Conservation (phyloP, 345 rosid genomes). For the Syzygium aromaticum region DNA sequence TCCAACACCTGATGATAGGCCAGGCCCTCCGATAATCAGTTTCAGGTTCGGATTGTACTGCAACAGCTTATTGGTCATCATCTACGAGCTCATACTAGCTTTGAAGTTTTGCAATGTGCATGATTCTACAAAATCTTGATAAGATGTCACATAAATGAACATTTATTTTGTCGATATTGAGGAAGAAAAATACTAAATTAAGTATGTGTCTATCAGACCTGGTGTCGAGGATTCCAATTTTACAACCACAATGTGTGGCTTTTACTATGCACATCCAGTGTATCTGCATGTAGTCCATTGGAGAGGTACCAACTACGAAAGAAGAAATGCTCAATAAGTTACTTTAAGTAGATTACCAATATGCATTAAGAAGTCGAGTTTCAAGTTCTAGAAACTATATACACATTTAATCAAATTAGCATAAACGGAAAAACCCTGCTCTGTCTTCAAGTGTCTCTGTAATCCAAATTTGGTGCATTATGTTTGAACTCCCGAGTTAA, state of each 20-base stretch:
- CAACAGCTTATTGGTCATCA: background rate
- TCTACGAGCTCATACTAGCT: background rate
- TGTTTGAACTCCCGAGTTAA: background rate
- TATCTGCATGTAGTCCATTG: background rate
- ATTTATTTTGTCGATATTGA: background rate
- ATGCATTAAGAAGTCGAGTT: background rate
- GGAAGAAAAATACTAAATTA: background rate
- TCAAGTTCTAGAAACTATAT: background rate
- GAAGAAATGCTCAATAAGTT: background rate
- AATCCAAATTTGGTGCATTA: background rate
- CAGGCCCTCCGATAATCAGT: slow-evolving; percentile 96
- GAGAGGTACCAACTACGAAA: background rate
- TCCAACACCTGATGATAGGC: slow-evolving; percentile 98
- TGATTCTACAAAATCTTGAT: background rate
- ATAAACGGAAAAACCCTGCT: background rate
- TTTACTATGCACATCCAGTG: background rate
- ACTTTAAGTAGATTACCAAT: background rate
- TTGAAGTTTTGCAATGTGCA: background rate
- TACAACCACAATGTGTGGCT: background rate
- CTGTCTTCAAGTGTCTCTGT: background rate
- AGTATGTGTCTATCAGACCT: background rate
- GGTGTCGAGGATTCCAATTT: background rate
- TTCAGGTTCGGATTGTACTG: slow-evolving; percentile 59
- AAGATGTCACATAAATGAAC: background rate
- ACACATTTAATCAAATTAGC: background rate